Evolutionary conservation across 257 asterid genomes (phyloP).

Genomic region (Anisodus tanguticus): DNA sequence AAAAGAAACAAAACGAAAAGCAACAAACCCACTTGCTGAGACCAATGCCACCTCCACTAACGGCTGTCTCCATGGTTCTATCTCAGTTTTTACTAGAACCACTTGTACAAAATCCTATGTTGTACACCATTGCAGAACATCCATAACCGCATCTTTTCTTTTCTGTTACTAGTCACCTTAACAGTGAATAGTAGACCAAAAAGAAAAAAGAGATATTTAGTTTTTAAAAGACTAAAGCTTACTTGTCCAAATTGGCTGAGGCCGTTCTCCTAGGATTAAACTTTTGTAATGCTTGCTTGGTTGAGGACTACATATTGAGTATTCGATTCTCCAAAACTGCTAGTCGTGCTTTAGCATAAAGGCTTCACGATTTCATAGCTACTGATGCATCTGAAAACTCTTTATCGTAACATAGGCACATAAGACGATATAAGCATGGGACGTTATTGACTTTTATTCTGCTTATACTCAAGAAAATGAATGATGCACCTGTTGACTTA

Average conservation of each 20-base stretch:
- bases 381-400: slow-evolving; percentile 19
- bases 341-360: neutral
- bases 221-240: neutral
- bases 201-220: neutral
- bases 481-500: neutral
- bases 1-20: neutral
- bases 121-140: neutral
- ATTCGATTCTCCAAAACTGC: slow-evolving; percentile 13
- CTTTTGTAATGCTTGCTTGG: slow-evolving; percentile 6
- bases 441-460: neutral
- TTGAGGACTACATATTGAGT: neutral
- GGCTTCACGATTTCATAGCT: neutral
- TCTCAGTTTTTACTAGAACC: neutral
- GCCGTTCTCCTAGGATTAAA: neutral
- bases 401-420: neutral
- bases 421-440: slow-evolving; percentile 3
- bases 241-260: neutral
- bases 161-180: neutral
- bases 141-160: neutral
- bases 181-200: neutral
- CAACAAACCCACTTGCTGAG: neutral
- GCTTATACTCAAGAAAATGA: neutral
- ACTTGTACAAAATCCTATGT: neutral
- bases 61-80: neutral
- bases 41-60: neutral